Evolutionary conservation across 1,284 basidiomycete species (phyloP), one percentile per base, ranked within the genome.

Genomic region (Trichosporon sp.): DNA sequence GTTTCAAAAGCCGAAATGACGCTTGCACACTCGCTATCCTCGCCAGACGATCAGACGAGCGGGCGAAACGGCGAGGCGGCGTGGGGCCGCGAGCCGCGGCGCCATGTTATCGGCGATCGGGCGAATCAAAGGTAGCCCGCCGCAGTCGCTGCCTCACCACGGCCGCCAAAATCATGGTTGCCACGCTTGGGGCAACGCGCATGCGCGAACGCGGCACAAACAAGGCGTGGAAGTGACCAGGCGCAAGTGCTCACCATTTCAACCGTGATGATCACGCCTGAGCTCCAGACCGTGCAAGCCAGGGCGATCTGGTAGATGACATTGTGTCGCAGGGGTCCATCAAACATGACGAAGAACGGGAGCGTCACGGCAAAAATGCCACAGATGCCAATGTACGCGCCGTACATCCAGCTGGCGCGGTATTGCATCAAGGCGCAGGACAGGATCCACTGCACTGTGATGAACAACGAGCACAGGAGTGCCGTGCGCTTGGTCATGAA

Each of bases 291-390:
- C 0, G 80, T 80, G 32, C 71, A 71, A 6, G 78, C 70, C 12
- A 84, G 77, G 67, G 75, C 78, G 1, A 75, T 72, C 73, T 84
- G 82, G 73, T 80, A 84, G 40, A 83, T 70, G 14, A 63, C 48
- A 6, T 66, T 32, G 19, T 35, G 59, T 4, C 69, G 63, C 2
- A 65, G 64, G 0, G 70, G 70, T 19, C 67, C 46, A 67, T 84
- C 80, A 66, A 79, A 77, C 21, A 79, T 68, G 38, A 83, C 78
- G 32, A 83, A 67, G 56, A 78, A 32, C 26, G 77, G 75, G 31
- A 84, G 71, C 3, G 82, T 82, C 12, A 83, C 14, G 1, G 80
- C 81, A 65, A 83, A 77, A 48, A 78, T 38, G 7, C 79, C 82
- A n/a, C 76, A 77, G 32, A 80, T 66, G 10, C 71, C 77, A n/a